phyloP scores from a whole-genome alignment of 208 protist species.

The Crithidia acanthocephali region DNA sequence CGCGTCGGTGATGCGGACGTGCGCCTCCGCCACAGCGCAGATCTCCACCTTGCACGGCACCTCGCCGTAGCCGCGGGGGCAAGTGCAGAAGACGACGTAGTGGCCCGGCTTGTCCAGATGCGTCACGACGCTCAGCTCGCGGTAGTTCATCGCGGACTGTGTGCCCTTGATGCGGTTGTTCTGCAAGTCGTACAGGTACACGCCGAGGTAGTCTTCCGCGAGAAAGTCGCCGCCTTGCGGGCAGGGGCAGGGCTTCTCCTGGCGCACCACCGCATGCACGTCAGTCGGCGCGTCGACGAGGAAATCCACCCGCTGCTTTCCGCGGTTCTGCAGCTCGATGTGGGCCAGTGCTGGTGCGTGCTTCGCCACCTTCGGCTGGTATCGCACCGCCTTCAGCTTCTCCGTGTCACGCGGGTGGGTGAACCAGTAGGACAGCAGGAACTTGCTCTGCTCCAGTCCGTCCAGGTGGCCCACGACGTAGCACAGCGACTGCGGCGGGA shows the following conservation, averaged over 20 bases:
- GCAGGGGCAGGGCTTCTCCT: background rate
- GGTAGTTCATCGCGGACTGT: conserved; percentile 68
- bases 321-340: conserved; percentile 53
- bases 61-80: conserved; percentile 38
- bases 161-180: conserved; percentile 69
- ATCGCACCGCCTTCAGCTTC: conserved; percentile 45
- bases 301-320: conserved; percentile 79
- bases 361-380: conserved; percentile 59
- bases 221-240: background rate
- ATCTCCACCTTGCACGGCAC: conserved; percentile 62
- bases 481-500: conserved; percentile 71
- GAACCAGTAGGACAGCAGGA: conserved; percentile 86
- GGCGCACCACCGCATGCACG: conserved; percentile 46
- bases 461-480: conserved; percentile 80
- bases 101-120: conserved; percentile 43
- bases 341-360: conserved; percentile 72
- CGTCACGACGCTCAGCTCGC: conserved; percentile 74
- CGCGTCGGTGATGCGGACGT: conserved; percentile 61
- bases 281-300: conserved; percentile 74
- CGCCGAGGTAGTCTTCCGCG: conserved; percentile 38
- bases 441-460: conserved; percentile 75
- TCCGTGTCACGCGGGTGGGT: conserved; percentile 41
- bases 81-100: conserved; percentile 64
- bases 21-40: conserved; percentile 44
- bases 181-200: conserved; percentile 73